These are phyloP conservation scores for Phlegmacium glaucopus DNA, from an alignment of 768 basidiomycete species.

Conservation along the genomic window DNA sequence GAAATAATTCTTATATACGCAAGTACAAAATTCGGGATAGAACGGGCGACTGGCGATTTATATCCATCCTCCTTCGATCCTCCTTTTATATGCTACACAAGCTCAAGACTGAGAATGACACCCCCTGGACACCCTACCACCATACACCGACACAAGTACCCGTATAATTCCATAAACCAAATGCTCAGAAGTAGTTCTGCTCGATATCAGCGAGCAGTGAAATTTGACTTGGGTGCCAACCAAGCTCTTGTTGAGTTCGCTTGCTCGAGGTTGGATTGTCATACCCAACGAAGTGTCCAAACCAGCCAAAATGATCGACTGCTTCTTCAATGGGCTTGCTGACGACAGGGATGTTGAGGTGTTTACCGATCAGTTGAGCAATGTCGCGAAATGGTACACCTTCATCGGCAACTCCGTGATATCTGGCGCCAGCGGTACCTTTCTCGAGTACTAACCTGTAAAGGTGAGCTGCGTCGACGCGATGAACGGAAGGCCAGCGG, in stretches of 20 bases:
- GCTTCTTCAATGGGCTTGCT: constrained; percentile 2
- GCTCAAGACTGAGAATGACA: no score
- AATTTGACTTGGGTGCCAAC: background rate
- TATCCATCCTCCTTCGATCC: no score
- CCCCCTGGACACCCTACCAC: no score
- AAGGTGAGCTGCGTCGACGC: constrained; percentile 1
- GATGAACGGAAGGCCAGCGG: background rate
- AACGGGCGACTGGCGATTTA: no score
- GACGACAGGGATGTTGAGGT: background rate
- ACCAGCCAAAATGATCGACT: background rate
- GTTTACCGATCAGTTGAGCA: background rate
- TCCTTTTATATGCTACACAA: no score
- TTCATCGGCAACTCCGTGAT: constrained; percentile 1
- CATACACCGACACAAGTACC: no score
- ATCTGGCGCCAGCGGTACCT: background rate
- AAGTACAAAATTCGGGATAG: no score
- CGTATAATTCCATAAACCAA: no score
- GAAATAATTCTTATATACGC: no score
- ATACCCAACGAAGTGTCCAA: background rate
- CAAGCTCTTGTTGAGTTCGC: constrained; percentile 1
- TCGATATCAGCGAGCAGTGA: background rate
- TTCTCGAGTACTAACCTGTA: constrained; percentile 4
- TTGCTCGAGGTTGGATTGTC: constrained; percentile 1
- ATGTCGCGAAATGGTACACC: background rate
- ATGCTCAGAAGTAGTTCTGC: background rate